A percentile compares a stretch with the other conserved stretches of the same genome.
Evolutionary conservation across 73 alveolate genomes (phyloP).

Genomic region (Paramecium primaurelia): DNA sequence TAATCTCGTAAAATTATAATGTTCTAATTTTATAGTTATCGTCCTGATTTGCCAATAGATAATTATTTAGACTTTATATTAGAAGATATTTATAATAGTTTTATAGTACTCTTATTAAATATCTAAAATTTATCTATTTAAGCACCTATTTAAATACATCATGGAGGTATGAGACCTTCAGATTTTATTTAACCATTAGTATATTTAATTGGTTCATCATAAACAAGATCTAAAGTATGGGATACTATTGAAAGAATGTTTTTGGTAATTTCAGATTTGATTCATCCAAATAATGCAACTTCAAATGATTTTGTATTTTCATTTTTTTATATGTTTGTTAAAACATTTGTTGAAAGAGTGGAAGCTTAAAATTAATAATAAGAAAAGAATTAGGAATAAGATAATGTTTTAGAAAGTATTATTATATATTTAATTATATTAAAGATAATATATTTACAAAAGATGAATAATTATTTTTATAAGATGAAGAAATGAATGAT

Average conservation of each 20-base stretch:
- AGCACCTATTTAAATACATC: not conserved
- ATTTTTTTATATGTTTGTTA: not conserved
- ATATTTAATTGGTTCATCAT: not conserved
- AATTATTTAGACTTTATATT: not conserved
- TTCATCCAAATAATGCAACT: not conserved
- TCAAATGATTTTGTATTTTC: not conserved
- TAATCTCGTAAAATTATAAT: not conserved
- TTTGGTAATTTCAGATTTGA: not conserved
- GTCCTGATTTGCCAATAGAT: not conserved
- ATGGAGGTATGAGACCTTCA: not conserved
- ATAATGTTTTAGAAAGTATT: not conserved
- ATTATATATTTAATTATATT: not conserved
- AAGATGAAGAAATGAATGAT: not conserved
- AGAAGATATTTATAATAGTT: not conserved
- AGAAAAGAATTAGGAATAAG: not conserved
- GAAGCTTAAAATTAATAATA: not conserved
- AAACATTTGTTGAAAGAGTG: not conserved
- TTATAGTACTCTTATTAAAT: not conserved
- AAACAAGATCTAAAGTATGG: not conserved
- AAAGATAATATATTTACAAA: not conserved
- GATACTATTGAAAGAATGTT: conserved; percentile 29
- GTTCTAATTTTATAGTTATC: not conserved
- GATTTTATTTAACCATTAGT: not conserved
- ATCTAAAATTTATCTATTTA: not conserved
- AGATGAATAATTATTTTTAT: not conserved